A percentile compares a stretch with the other conserved stretches of the same genome.
These are phyloP conservation scores for Protomyces inundatus DNA, from an alignment of 1,139 yeast genomes.

Conservation along the genomic window DNA sequence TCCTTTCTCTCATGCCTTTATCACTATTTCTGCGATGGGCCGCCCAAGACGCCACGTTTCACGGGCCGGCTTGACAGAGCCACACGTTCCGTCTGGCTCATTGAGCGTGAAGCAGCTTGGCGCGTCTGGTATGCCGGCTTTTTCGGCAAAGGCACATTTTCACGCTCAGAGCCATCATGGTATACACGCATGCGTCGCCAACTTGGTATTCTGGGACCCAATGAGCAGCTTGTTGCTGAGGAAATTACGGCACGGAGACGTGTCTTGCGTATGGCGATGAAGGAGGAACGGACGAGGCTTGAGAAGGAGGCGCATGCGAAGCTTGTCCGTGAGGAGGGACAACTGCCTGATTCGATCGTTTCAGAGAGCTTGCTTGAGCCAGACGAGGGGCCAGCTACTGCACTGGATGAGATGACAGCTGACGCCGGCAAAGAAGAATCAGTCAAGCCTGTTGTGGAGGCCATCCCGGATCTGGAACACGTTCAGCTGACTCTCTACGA, in stretches of 20 bases:
- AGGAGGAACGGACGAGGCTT: slow-evolving; percentile 47
- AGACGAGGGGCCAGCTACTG: neutral
- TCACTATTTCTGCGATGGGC: slow-evolving; percentile 35
- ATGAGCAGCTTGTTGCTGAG: slow-evolving; percentile 51
- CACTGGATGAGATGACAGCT: neutral
- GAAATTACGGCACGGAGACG: slow-evolving; percentile 73
- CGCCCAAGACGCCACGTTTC: slow-evolving; percentile 41
- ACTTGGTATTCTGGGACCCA: slow-evolving; percentile 41
- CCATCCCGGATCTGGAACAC: slow-evolving; percentile 51
- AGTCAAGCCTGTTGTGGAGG: slow-evolving; percentile 5
- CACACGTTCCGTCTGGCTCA: slow-evolving; percentile 42
- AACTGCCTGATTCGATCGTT: slow-evolving; percentile 1
- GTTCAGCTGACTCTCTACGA: slow-evolving; percentile 75
- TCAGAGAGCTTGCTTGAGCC: neutral
- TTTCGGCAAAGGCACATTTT: slow-evolving; percentile 85
- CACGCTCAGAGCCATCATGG: slow-evolving; percentile 95
- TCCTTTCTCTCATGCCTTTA: slow-evolving; percentile 38
- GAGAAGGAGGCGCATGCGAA: slow-evolving; percentile 39
- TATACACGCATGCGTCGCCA: slow-evolving; percentile 56
- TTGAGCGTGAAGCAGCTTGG: slow-evolving; percentile 48
- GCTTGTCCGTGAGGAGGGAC: slow-evolving; percentile 30
- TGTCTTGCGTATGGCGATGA: slow-evolving; percentile 65
- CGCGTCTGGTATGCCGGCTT: slow-evolving; percentile 79
- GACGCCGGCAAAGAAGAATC: slow-evolving; percentile 27
- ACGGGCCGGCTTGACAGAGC: slow-evolving; percentile 28